These are phyloP conservation scores for Aurinia saxatilis DNA, from an alignment of 345 rosid species.

Conservation along the genomic window DNA sequence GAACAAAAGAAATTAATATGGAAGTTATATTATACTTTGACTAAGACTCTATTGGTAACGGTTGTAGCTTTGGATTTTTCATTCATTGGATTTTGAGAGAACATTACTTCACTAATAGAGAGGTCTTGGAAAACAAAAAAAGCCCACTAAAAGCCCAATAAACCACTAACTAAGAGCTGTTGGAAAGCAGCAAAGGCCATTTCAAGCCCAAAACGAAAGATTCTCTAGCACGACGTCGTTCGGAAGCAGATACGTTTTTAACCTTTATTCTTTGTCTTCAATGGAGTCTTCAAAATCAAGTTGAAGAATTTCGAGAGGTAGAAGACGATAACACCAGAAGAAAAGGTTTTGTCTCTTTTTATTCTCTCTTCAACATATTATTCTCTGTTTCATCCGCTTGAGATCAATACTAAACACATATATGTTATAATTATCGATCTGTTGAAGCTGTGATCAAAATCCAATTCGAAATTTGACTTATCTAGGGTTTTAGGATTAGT, in stretches of 20 bases:
- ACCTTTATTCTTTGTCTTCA: not conserved
- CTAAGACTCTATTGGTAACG: too few relatives aligned
- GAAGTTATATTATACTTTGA: too few relatives aligned
- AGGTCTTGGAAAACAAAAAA: too few relatives aligned
- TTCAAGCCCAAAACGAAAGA: not conserved
- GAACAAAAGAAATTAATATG: too few relatives aligned
- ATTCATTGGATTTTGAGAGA: too few relatives aligned
- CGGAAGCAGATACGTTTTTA: not conserved
- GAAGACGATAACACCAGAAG: not conserved
- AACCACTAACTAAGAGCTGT: too few relatives aligned
- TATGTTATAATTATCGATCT: not conserved
- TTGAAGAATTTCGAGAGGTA: not conserved
- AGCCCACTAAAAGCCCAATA: too few relatives aligned
- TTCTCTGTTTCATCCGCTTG: not conserved
- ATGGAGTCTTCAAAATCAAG: not conserved
- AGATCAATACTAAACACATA: not conserved
- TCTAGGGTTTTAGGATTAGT: not conserved
- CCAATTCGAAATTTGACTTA: too few relatives aligned
- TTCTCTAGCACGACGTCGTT: not conserved
- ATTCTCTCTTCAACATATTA: not conserved
- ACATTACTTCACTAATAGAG: too few relatives aligned
- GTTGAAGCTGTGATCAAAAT: not conserved
- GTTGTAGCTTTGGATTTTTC: too few relatives aligned
- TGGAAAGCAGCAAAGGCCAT: too few relatives aligned
- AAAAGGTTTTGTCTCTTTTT: constrained; percentile 9